Conservation (phyloP, 495 filamentous ascomycete species). For the Lentithecium fluviatile region DNA sequence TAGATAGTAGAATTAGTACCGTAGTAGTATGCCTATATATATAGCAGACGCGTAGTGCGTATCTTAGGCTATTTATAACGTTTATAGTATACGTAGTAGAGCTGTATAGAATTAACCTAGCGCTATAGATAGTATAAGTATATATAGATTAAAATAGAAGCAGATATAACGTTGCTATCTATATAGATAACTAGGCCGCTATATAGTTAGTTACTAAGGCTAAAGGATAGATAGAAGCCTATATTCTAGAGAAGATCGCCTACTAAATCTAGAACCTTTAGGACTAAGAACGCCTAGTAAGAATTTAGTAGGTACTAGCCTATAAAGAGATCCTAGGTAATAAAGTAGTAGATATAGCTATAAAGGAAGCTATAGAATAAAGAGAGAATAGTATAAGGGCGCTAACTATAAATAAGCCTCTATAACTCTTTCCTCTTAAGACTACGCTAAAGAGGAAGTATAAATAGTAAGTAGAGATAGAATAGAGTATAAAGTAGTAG, state of each 20-base stretch:
- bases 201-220: conserved; percentile 5
- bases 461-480: too few species aligned
- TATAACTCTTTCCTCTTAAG: too few species aligned
- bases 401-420: too few species aligned
- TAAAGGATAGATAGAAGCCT: conserved; percentile 8
- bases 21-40: too few species aligned
- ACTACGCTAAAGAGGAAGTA: too few species aligned
- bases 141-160: conserved; percentile 10
- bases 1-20: too few species aligned
- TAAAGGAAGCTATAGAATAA: too few species aligned
- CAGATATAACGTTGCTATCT: conserved; percentile 6
- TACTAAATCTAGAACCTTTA: not conserved
- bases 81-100: conserved; percentile 8
- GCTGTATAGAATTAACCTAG: conserved; percentile 6
- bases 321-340: too few species aligned
- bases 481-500: too few species aligned
- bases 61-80: not conserved
- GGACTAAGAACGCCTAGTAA: not conserved
- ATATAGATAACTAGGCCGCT: conserved; percentile 9
- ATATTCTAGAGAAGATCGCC: conserved; percentile 3
- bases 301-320: too few species aligned
- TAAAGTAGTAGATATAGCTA: too few species aligned
- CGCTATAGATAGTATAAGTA: conserved; percentile 7
- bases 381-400: too few species aligned
- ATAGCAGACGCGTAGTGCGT: not conserved